A percentile compares a stretch with the other conserved stretches of the same genome.
Evolutionary conservation across 1,284 basidiomycete species (phyloP).

Genomic region (Ustilago crameri): DNA sequence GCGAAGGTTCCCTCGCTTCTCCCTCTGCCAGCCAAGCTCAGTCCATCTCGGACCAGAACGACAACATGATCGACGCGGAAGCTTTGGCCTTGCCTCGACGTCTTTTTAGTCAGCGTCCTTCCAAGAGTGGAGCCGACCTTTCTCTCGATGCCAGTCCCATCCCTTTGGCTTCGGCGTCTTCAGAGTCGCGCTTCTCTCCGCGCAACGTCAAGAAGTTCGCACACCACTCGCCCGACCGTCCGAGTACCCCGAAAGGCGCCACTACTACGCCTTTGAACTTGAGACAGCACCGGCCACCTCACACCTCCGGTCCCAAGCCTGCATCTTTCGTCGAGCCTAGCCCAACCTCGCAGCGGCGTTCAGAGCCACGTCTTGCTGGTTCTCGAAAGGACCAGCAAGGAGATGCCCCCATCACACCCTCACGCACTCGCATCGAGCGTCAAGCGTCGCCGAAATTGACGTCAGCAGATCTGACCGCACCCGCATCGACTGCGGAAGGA

Average conservation of each 20-base stretch:
- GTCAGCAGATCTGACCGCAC: not conserved
- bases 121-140: slow-evolving; percentile 9
- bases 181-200: slow-evolving; percentile 31
- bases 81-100: slow-evolving; percentile 18
- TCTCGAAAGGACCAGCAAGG: slow-evolving; percentile 9
- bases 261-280: slow-evolving; percentile 29
- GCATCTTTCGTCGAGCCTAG: slow-evolving; percentile 29
- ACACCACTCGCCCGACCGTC: slow-evolving; percentile 24
- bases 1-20: slow-evolving; percentile 32
- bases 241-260: slow-evolving; percentile 30
- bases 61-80: slow-evolving; percentile 21
- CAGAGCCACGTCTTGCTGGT: slow-evolving; percentile 12
- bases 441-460: not conserved
- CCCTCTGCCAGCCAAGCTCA: slow-evolving; percentile 16
- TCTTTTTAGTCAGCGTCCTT: slow-evolving; percentile 19
- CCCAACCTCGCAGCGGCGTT: slow-evolving; percentile 31
- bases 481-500: not conserved
- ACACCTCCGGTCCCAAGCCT: slow-evolving; percentile 41
- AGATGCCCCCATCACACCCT: slow-evolving; percentile 12
- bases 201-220: slow-evolving; percentile 30
- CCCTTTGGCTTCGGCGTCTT: not conserved
- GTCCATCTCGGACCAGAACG: slow-evolving; percentile 2
- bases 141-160: slow-evolving; percentile 28
- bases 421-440: slow-evolving; percentile 6
- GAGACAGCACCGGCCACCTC: slow-evolving; percentile 37